Evolutionary conservation across 805 yeast genomes (phyloP), one percentile per base, ranked within the genome.

Genomic region (Candida palmyrensis): DNA sequence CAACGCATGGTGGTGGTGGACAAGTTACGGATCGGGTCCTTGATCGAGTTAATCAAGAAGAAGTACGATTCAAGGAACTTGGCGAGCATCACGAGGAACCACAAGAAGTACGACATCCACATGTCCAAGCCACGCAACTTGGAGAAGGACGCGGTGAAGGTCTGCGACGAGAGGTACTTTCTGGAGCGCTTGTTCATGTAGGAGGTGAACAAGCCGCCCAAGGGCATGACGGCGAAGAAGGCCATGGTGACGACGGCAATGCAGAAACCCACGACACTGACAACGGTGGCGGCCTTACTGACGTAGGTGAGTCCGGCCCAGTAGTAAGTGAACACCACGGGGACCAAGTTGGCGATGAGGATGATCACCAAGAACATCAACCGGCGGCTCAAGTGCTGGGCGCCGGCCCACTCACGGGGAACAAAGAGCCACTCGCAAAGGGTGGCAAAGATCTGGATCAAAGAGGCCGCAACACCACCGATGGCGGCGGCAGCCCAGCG

Each of bases 381-480:
- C 58, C 98, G 82, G 66, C 96, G 86, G 24, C 87, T 68, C 55
- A 92, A 75, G 59, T 85, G 96, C 68, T 90, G 97, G 59, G 97
- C 97, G 64, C 99, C 98, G 22, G 97, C 95, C 97, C 97, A 92
- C 49, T 82, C 77, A 66, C 97, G 82, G 47, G 98, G 98, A 41
- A 92, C 97, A 52, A 88, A 92, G 57, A 79, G 69, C 96, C 96
- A 90, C 66, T 92, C 98, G 52, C 84, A 77, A 23, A 88, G 38
- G 18, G 97, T 89, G 32, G 98, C 98, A 38, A 75, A 47, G 39
- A 92, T 72, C 66, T 92, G 96, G 51, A 92, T 76, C 31, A 75
- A 55, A 40, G 79, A 64, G 33, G 97, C 97, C 48, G 90, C 71
- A 32, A 83, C 62, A 72, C 98, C 98, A 64, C 90, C 97, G 48